Base-by-base conservation (phyloP, 305 asterid genomes). In the Lippia alba region DNA sequence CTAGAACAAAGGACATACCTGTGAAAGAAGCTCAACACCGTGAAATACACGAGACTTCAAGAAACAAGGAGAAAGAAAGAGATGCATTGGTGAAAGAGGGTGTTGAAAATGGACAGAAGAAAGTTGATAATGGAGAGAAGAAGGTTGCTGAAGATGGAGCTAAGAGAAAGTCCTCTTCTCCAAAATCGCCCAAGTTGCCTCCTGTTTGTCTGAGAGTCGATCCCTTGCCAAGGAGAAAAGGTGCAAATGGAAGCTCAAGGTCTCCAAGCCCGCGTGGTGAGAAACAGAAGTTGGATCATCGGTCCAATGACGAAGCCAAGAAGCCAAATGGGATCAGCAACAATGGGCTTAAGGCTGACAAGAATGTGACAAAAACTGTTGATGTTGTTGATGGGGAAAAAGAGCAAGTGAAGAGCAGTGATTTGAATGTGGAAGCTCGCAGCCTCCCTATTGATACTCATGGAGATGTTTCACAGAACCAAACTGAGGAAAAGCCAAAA, bases 201-300 rank as follows among this genome's bases (percentile, higher is more conserved):
- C 96, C 96, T 56, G 87, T 92, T 40, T 92, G 97, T 79, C 78
- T 92, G 44, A 84, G 96, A 73, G 92, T 92, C 69, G 97, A 89
- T 76, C 94, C 96, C 4, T 53, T 88, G 78, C 91, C 87, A 4
- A 81, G 81, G 82, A 92, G 68, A 34, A 92, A 79, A 59, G 63
- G 33, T 12, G 59, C 58, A 15, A 79, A 69, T 33, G 84, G 84
- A 60, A 78, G 72, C 64, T 87, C 91, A 17, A 77, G 83, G 65
- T 86, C 89, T 51, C 87, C 78, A 6, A 82, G 81, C 74, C 89
- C 86, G 61, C 81, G 82, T 17, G 77, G 78, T 17, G 82, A 73
- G 64, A 75, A 82, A 56, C 66, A 66, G n/a, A 82, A 71, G 68
- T 17, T 14, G 20, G 71, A 17, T 12, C 71, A 66, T 14, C 50